phyloP scores from a whole-genome alignment of 2,329 filamentous ascomycete species.

The Ophiostoma ulmi region DNA sequence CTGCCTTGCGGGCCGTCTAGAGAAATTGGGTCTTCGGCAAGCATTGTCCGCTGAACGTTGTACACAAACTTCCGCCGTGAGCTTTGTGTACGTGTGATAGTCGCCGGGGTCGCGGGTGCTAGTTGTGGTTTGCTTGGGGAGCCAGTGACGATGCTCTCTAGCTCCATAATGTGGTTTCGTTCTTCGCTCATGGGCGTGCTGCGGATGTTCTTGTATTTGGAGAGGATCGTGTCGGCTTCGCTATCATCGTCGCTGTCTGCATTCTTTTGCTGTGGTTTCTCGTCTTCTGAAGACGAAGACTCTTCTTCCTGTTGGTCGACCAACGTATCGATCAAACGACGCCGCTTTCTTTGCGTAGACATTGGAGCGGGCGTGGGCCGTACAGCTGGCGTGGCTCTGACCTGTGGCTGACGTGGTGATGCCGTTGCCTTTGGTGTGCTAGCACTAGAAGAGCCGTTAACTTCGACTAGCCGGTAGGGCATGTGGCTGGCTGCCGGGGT shows the following conservation, averaged over 20 bases:
- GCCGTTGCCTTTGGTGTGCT: background rate
- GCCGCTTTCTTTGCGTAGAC: constrained; percentile 23
- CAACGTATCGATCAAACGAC: constrained; percentile 42
- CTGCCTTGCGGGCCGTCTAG: constrained; percentile 26
- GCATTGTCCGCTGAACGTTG: constrained; percentile 37
- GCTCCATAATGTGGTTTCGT: constrained; percentile 20
- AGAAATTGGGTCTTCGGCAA: constrained; percentile 33
- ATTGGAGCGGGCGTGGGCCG: background rate
- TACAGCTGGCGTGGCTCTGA: background rate
- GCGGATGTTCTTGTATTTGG: constrained; percentile 16
- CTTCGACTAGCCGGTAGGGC: constrained; percentile 18
- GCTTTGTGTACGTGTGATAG: constrained; percentile 23
- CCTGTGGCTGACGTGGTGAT: constrained; percentile 6
- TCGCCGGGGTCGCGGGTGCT: constrained; percentile 25
- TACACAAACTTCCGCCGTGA: constrained; percentile 37
- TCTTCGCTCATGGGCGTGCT: constrained; percentile 24
- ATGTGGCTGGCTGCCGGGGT: constrained; percentile 12
- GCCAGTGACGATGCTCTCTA: constrained; percentile 25
- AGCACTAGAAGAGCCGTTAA: background rate
- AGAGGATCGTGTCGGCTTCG: constrained; percentile 20
- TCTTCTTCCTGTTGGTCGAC: constrained; percentile 39
- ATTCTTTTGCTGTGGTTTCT: background rate
- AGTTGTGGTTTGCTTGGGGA: constrained; percentile 24
- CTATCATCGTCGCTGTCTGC: constrained; percentile 22
- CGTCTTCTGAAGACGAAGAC: constrained; percentile 28